Conservation (phyloP, 768 basidiomycete genomes). For the Boletus pseudopeckii region DNA sequence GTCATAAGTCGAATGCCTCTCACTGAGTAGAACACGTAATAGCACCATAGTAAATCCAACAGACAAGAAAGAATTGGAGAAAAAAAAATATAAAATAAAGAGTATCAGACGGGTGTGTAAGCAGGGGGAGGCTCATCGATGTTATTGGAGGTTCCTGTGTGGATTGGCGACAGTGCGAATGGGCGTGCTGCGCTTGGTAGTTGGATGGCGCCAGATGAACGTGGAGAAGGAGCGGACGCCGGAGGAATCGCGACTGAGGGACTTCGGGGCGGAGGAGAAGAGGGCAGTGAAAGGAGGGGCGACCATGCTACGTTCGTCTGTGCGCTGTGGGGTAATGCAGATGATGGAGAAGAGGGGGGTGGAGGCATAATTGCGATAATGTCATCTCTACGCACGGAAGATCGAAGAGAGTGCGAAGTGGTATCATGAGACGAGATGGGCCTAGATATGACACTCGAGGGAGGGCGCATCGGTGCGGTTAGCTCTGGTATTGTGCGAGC, state of each 20-base stretch:
- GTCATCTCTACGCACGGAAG: neutral
- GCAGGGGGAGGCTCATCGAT: slow-evolving; percentile 25
- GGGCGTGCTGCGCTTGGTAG: neutral
- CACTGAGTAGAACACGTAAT: neutral
- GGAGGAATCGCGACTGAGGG: neutral
- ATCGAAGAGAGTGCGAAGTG: neutral
- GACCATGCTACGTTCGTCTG: neutral
- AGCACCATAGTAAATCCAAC: neutral
- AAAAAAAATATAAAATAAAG: neutral
- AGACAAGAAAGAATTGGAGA: neutral
- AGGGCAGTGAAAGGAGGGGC: neutral
- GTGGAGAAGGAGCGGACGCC: neutral
- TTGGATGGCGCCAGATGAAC: neutral
- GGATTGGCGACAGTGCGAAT: neutral
- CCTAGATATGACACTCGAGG: neutral
- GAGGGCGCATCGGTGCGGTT: neutral
- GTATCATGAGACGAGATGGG: slow-evolving; percentile 4
- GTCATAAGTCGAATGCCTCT: neutral
- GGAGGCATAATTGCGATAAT: neutral
- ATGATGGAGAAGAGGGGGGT: neutral
- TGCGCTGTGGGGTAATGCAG: neutral
- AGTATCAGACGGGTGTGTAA: slow-evolving; percentile 21
- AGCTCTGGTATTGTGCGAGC: neutral
- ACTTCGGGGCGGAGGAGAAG: neutral
- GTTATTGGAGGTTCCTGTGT: slow-evolving; percentile 12